Percentiles rank a stretch among this genome's conserved stretches.
These are phyloP conservation scores for Gloeostereum incarnatum DNA, from an alignment of 768 basidiomycete genomes.

Conservation along the genomic window DNA sequence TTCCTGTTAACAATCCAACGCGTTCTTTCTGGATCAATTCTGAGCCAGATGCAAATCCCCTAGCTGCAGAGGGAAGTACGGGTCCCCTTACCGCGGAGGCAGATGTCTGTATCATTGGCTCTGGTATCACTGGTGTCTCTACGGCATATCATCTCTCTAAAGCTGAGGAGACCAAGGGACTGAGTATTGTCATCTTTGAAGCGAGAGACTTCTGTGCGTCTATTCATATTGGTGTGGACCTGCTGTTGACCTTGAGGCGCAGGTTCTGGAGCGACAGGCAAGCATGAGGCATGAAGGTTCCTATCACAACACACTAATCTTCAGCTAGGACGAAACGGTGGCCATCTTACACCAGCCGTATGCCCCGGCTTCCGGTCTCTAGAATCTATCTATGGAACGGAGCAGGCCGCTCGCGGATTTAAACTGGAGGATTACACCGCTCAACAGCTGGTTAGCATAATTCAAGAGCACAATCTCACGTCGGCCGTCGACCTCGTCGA, in stretches of 20 bases:
- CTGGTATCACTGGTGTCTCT: conserved; percentile 71
- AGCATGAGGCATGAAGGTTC: conserved; percentile 1
- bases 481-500: conserved; percentile 53
- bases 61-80: conserved; percentile 57
- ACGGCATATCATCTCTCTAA: conserved; percentile 64
- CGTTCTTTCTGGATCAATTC: conserved; percentile 66
- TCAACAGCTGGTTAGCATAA: conserved; percentile 34
- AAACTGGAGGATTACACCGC: conserved; percentile 51
- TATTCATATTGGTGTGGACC: conserved; percentile 4
- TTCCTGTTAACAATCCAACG: conserved; percentile 57
- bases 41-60: conserved; percentile 48
- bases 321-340: conserved; percentile 65
- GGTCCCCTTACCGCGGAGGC: conserved; percentile 49
- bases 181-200: conserved; percentile 63
- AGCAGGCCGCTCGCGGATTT: conserved; percentile 46
- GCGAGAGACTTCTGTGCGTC: conserved; percentile 79
- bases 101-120: conserved; percentile 73
- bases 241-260: neutral
- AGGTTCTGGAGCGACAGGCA: conserved; percentile 77
- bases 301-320: neutral
- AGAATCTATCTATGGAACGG: conserved; percentile 29
- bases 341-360: conserved; percentile 51
- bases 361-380: conserved; percentile 37
- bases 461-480: conserved; percentile 31
- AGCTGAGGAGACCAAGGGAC: conserved; percentile 13